Evolutionary conservation across 139 green algal genomes (phyloP).

Genomic region (Chlorella sp.): DNA sequence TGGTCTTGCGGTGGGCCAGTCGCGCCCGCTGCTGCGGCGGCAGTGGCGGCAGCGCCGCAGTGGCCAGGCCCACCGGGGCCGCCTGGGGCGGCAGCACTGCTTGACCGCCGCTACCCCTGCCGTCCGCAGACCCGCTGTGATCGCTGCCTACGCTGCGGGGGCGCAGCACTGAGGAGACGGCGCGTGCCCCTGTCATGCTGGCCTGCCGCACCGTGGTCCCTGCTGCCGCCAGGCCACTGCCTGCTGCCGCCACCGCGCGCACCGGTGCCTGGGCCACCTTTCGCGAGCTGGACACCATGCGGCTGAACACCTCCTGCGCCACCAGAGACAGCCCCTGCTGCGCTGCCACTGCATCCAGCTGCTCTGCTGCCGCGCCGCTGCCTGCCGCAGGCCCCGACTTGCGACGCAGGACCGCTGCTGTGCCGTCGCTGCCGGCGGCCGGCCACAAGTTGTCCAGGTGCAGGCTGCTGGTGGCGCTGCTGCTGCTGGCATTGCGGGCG

Average conservation of each 20-base stretch:
- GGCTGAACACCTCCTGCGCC: conserved; percentile 2
- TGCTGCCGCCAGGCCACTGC: neutral
- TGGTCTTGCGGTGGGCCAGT: conserved; percentile 8
- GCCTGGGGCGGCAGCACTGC: neutral
- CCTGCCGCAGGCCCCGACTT: too few relatives aligned
- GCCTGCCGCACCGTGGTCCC: neutral
- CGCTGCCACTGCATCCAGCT: neutral
- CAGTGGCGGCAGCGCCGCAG: too few relatives aligned
- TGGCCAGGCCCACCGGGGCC: too few relatives aligned
- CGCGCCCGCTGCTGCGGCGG: neutral
- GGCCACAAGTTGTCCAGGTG: too few relatives aligned
- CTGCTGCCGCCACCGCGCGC: neutral
- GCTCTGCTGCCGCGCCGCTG: neutral
- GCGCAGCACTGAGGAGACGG: too few relatives aligned
- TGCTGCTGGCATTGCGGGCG: neutral
- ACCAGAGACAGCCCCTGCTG: conserved; percentile 5
- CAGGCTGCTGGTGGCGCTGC: neutral
- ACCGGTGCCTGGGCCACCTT: neutral
- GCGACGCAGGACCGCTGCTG: neutral
- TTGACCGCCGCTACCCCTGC: neutral
- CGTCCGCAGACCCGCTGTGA: neutral
- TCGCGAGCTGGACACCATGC: conserved; percentile 7
- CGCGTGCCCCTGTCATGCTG: neutral
- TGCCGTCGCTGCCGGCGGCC: neutral
- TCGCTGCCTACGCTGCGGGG: too few relatives aligned